phyloP scores from a whole-genome alignment of 2,329 filamentous ascomycete species.

The Aspergillus niger region DNA sequence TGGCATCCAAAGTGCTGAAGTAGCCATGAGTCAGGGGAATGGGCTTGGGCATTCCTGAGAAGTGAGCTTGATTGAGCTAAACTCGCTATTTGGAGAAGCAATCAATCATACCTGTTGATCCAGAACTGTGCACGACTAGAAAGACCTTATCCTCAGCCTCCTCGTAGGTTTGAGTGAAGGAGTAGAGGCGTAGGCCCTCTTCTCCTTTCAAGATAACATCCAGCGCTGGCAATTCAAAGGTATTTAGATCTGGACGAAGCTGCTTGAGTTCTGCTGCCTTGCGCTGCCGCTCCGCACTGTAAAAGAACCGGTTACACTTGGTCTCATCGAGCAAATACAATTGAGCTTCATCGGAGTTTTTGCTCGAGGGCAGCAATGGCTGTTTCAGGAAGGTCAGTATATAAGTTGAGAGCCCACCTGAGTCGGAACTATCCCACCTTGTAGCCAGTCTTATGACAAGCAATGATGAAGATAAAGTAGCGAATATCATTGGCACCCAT shows the following conservation, averaged over 20 bases:
- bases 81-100: not conserved
- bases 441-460: slow-evolving; percentile 24
- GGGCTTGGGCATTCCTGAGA: not conserved
- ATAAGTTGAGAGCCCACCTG: not conserved
- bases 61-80: not conserved
- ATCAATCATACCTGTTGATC: slow-evolving; percentile 31
- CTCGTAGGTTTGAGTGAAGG: slow-evolving; percentile 21
- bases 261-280: not conserved
- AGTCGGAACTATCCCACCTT: slow-evolving; percentile 11
- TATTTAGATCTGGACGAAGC: not conserved
- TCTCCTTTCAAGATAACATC: not conserved
- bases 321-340: not conserved
- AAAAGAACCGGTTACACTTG: not conserved
- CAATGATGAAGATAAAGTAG: slow-evolving; percentile 21
- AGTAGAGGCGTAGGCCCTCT: not conserved
- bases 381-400: not conserved
- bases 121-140: slow-evolving; percentile 38
- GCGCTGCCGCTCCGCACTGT: not conserved
- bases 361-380: not conserved
- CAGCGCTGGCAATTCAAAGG: not conserved
- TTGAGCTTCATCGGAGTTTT: not conserved
- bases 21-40: not conserved
- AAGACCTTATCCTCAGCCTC: slow-evolving; percentile 26
- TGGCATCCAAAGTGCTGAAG: not conserved
- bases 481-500: slow-evolving; percentile 25